Evolutionary conservation across 2,329 filamentous ascomycete species (phyloP).

Genomic region (Talaromyces amestolkiae): DNA sequence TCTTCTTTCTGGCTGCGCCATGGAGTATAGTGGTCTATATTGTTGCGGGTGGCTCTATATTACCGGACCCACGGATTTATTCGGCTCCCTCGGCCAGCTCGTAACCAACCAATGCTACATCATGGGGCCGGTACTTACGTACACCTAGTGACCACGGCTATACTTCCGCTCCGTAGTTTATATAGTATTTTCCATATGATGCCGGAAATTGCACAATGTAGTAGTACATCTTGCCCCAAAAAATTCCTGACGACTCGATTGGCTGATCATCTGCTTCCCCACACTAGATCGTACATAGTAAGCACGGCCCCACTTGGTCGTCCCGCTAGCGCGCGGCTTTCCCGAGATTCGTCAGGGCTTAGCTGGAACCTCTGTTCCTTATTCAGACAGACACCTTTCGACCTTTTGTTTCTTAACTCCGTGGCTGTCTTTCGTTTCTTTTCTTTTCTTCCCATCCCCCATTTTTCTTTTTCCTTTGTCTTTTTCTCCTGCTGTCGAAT

Average conservation of each 20-base stretch:
- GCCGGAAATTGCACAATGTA: background rate
- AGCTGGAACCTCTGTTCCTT: background rate
- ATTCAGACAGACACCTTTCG: background rate
- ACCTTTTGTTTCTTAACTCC: background rate
- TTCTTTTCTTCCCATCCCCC: background rate
- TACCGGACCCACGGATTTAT: background rate
- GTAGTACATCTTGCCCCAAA: background rate
- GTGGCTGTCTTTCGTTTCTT: background rate
- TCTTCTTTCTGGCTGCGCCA: background rate
- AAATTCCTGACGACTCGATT: background rate
- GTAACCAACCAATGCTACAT: background rate
- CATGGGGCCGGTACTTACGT: background rate
- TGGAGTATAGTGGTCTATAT: background rate
- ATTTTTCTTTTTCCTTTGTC: background rate
- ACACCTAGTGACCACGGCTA: background rate
- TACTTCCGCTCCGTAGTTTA: background rate
- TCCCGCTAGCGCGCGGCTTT: constrained; percentile 19
- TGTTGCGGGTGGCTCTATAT: background rate
- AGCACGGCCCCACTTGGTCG: background rate
- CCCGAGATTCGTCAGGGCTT: constrained; percentile 17
- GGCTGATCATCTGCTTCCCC: background rate
- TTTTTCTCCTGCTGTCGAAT: background rate
- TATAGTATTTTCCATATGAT: background rate
- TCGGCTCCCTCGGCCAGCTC: background rate
- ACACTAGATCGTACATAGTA: background rate